Base-by-base conservation (phyloP, 768 basidiomycete species). In the Mycena polygramma region DNA sequence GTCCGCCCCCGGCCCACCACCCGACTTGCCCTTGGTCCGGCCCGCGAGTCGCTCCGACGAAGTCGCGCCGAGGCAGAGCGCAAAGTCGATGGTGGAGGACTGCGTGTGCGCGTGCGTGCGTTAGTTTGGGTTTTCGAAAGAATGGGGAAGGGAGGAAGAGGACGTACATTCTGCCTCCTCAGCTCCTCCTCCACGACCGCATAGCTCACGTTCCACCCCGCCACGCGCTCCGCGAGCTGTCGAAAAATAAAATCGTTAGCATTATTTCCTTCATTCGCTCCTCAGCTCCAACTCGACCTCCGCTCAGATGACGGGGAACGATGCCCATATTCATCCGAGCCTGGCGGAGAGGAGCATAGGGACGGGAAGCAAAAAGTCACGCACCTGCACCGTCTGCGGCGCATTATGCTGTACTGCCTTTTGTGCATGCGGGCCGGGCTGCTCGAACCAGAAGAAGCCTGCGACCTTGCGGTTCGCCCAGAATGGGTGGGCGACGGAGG, bases 51-150 rank as follows among this genome's bases (percentile, higher is more conserved):
- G 91, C 64, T 97, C 94, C 51, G 89, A 85, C 52, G 88, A 87
- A 35, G 97, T 96, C 46, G 97, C 97, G 30, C 97, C 97, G 57
- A 99, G 85, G 79, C 97, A 98, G 43, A 99, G 83, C 36, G 93
- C 91, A 76, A 99, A 95, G 81, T 99, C 97, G 77, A 99, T 98
- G 15, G 97, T 99, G 0, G 97, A 94, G 9, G 97, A 98, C 96
- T 98, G 66, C 61, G n/a, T n/a, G n/a, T n/a, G n/a, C n/a, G n/a
- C n/a, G n/a, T n/a, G n/a, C n/a, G 41, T 37, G 53, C 60, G 20
- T 60, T 69, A 59, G 66, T 72, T 30, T 30, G 6, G 30, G 58
- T 43, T n/a, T 52, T 30, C 57, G 62, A 59, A 68, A 63, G 71
- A 69, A 76, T n/a, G n/a, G n/a, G n/a, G n/a, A n/a, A 39, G 41